phyloP scores from a whole-genome alignment of 106 monocot genomes.

The Xerophyta viscosa region DNA sequence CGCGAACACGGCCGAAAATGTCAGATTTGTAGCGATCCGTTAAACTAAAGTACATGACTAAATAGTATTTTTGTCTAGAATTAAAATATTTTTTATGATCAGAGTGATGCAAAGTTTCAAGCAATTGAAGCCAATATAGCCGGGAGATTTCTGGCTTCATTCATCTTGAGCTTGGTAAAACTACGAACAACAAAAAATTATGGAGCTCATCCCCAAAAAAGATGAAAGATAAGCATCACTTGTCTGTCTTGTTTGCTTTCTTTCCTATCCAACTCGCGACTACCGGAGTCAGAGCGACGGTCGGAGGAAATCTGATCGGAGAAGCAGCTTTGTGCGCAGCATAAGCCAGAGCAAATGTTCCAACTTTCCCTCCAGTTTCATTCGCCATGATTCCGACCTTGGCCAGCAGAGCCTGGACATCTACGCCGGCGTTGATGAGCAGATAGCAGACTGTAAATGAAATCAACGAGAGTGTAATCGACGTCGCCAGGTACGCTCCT shows the following conservation, averaged over 20 bases:
- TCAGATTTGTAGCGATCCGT: too few species aligned
- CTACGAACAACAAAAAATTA: too few species aligned
- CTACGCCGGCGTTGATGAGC: slow-evolving; percentile 71
- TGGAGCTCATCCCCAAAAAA: too few species aligned
- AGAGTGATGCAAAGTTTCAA: too few species aligned
- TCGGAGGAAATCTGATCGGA: slow-evolving; percentile 92
- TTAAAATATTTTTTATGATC: too few species aligned
- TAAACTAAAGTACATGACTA: too few species aligned
- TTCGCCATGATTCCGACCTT: slow-evolving; percentile 71
- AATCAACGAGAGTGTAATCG: slow-evolving; percentile 82
- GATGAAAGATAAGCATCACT: slow-evolving; percentile 5
- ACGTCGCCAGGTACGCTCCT: slow-evolving; percentile 91
- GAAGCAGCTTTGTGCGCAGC: slow-evolving; percentile 95
- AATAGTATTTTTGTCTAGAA: too few species aligned
- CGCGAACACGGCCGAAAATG: too few species aligned
- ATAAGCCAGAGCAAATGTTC: slow-evolving; percentile 82
- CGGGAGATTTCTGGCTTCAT: too few species aligned
- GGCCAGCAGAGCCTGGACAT: slow-evolving; percentile 61
- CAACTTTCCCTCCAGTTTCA: slow-evolving; percentile 81
- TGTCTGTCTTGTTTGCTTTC: slow-evolving; percentile 28
- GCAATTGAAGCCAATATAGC: too few species aligned
- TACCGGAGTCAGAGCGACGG: slow-evolving; percentile 81
- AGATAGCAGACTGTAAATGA: slow-evolving; percentile 85
- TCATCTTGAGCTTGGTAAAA: too few species aligned
- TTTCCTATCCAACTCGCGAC: slow-evolving; percentile 97